Evolutionary conservation across 2,329 filamentous ascomycete genomes (phyloP), one percentile per base, ranked within the genome.

Genomic region (Leptosphaerulina australis): DNA sequence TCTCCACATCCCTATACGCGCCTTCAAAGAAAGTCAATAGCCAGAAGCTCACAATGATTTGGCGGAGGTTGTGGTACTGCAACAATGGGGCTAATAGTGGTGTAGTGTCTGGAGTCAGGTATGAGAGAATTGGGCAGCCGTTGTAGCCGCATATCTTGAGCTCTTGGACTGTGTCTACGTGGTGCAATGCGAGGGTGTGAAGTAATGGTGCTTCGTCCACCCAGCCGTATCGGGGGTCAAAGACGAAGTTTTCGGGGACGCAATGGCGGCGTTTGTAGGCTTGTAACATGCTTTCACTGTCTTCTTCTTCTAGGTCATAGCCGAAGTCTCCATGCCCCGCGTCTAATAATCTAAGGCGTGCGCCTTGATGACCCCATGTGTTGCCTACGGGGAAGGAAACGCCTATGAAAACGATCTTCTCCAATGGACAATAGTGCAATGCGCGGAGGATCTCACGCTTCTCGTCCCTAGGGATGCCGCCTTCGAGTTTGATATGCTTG

Each of bases 91-190:
- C 57, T 9, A 79, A 67, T 6, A 79, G 60, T 0, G 71, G 67
- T 0, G 55, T 57, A 0, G 74, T 76, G 36, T 76, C 73, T 0
- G 71, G 59, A 0, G 71, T 74, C 6, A 70, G 65, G 4, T 63
- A 35, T 4, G 72, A 73, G 22, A 79, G 68, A 1, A 76, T 66
- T 0, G 76, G 72, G 11, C 72, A 68, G 28, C 77, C 76, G 39
- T 72, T 72, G 59, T 77, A 79, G 25, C 77, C 77, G 48, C 77
- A 79, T 33, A 79, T 73, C 50, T 79, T 79, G 38, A 79, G 70
- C 53, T 78, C 76, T 15, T 68, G 69, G 11, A 78, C 53, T 1
- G 73, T 77, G 7, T 50, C 54, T 5, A 72, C 69, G 50, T 77
- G 74, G 50, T 72, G 70, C 0, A 72, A 63, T 5, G 75, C 75